Base-by-base conservation (phyloP, 1,139 yeast species). In the Zygosaccharomyces sapae region DNA sequence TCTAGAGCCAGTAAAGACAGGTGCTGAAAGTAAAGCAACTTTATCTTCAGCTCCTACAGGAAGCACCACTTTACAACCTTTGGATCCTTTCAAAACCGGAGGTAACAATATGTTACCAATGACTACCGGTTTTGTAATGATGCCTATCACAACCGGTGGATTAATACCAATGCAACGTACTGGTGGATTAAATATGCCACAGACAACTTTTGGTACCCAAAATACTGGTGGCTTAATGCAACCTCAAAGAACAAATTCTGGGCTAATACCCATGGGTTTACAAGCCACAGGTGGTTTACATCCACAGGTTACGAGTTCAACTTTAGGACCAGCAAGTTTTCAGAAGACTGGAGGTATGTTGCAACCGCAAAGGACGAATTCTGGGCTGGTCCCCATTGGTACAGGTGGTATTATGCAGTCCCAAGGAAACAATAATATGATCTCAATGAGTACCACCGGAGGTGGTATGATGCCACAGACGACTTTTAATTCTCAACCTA, bases 281-380 rank as follows among this genome's bases (percentile, higher is more conserved):
- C 63, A 58, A 45, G 50, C 59, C 8, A 71, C 86, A 43, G 81
- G 79, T 43, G 75, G 77, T 8, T 72, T 77, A 42, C 69, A 77
- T 34, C 78, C 81, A 29, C 81, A 77, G 57, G 70, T 68, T 39
- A 82, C 87, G 12, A 82, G 83, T 9, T 77, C 74, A 31, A 61
- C 60, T 29, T 49, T 60, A 24, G 50, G 62, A 2, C 65, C 67
- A 9, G 49, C 54, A 20, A 80, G 81, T 43, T 66, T 58, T 25
- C 63, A 58, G 44, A 50, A 57, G 8, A 70, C 86, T 41, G 81
- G 79, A 43, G 79, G 73, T 45, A 75, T 77, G 6, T 72, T 77
- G 42, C 69, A 77, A 35, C 77, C 81, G 31, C 81, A 77, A 58
- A 70, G 69, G 38, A 82, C 87, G 12, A 82, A 83, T 8, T 77